Conservation (phyloP, 495 filamentous ascomycete species). For the Aspergillus nanangensis region DNA sequence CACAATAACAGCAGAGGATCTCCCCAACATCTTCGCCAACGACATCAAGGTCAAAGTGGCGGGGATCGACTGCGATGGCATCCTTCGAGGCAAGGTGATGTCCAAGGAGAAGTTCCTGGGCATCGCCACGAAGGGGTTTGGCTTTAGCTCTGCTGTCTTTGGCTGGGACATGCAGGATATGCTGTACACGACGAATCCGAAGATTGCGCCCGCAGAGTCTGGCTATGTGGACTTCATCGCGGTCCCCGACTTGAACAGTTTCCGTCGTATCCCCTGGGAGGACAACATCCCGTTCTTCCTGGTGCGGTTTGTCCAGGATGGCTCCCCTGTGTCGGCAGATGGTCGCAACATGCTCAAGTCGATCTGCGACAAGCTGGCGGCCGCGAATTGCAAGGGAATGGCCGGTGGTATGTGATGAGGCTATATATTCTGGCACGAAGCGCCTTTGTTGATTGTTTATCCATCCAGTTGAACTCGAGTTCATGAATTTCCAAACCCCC, state of each 20-base stretch:
- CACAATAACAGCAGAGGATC: conserved; percentile 20
- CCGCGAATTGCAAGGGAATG: conserved; percentile 66
- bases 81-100: conserved; percentile 83
- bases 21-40: conserved; percentile 55
- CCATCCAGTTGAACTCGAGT: conserved; percentile 96
- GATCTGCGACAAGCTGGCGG: conserved; percentile 56
- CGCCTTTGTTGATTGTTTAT: no score
- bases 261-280: conserved; percentile 87
- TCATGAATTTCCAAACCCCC: conserved; percentile 81
- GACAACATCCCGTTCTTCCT: conserved; percentile 87
- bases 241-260: conserved; percentile 67
- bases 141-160: conserved; percentile 92
- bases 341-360: conserved; percentile 67
- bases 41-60: conserved; percentile 85
- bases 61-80: conserved; percentile 81
- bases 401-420: conserved; percentile 70
- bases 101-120: conserved; percentile 91
- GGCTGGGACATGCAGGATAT: conserved; percentile 96
- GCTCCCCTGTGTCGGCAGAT: conserved; percentile 62
- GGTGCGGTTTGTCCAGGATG: conserved; percentile 63
- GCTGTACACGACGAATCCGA: conserved; percentile 75
- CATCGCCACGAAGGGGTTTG: conserved; percentile 73
- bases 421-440: no score
- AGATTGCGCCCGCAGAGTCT: conserved; percentile 79
- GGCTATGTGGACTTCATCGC: conserved; percentile 85